Base-by-base conservation (phyloP, 1,284 basidiomycete species). In the Mycosarcoma mackinlayi region DNA sequence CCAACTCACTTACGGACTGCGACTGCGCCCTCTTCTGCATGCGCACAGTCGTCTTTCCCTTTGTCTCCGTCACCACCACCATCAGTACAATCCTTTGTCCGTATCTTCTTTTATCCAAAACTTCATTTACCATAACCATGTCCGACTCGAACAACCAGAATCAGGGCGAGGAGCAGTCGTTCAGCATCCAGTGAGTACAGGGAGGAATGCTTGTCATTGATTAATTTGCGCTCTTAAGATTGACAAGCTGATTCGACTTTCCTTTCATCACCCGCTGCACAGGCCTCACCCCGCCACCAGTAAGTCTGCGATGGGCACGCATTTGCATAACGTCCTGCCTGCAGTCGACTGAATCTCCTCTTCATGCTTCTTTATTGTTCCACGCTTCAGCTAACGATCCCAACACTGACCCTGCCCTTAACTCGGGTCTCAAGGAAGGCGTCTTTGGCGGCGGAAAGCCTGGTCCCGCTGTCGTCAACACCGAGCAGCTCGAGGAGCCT, bases 161-260 rank as follows among this genome's bases (percentile, higher is more conserved):
- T 60, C 63, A 66, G 50, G 51, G 49, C 62, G 71, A 73, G 33
- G 66, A 74, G 57, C 72, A 70, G 52, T 64, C 67, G 47, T 74
- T 74, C 54, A 47, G 63, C 62, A 74, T 74, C 59, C 72, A 74
- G 69, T 63, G 52, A 69, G 66, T 57, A n/a, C n/a, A n/a, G n/a
- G n/a, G n/a, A n/a, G n/a, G n/a, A n/a, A n/a, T n/a, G n/a, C n/a
- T n/a, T n/a, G n/a, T n/a, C n/a, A n/a, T n/a, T n/a, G n/a, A n/a
- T n/a, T n/a, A n/a, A n/a, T n/a, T n/a, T n/a, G n/a, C n/a, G n/a
- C n/a, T n/a, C n/a, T n/a, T n/a, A n/a, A n/a, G n/a, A n/a, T n/a
- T n/a, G n/a, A n/a, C n/a, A n/a, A n/a, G n/a, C n/a, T n/a, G n/a
- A n/a, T n/a, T n/a, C n/a, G n/a, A n/a, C 18, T 47, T 13, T 38